A percentile compares a stretch with the other conserved stretches of the same genome.
Evolutionary conservation across 345 rosid species (phyloP).

Genomic region (Eucalyptus marginata): DNA sequence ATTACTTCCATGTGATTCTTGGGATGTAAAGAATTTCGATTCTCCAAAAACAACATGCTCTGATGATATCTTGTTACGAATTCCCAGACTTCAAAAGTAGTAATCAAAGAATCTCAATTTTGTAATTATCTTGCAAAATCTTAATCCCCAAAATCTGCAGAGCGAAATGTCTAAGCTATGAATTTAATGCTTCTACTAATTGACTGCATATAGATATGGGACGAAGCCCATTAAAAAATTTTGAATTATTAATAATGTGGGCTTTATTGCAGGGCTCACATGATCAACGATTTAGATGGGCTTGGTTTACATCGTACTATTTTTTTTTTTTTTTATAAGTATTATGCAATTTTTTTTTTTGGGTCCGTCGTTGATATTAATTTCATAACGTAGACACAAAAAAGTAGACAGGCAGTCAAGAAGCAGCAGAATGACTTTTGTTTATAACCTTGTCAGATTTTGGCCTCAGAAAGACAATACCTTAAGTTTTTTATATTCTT

Average conservation of each 20-base stretch:
- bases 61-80: background rate
- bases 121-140: background rate
- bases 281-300: background rate
- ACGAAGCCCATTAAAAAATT: background rate
- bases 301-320: background rate
- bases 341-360: background rate
- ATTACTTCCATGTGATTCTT: background rate
- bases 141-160: background rate
- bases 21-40: background rate
- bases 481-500: background rate
- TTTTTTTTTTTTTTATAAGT: background rate
- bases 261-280: rapidly evolving
- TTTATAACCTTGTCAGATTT: background rate
- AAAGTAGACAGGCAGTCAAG: background rate
- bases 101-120: background rate
- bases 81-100: background rate
- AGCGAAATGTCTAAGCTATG: background rate
- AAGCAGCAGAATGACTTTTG: background rate
- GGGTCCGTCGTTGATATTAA: background rate
- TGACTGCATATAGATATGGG: background rate
- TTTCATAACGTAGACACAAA: background rate
- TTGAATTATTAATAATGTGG: background rate
- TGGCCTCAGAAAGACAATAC: background rate
- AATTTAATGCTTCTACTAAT: background rate
- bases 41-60: background rate